Conservation (phyloP, 768 basidiomycete genomes). For the Xerocomellus dryophilus region DNA sequence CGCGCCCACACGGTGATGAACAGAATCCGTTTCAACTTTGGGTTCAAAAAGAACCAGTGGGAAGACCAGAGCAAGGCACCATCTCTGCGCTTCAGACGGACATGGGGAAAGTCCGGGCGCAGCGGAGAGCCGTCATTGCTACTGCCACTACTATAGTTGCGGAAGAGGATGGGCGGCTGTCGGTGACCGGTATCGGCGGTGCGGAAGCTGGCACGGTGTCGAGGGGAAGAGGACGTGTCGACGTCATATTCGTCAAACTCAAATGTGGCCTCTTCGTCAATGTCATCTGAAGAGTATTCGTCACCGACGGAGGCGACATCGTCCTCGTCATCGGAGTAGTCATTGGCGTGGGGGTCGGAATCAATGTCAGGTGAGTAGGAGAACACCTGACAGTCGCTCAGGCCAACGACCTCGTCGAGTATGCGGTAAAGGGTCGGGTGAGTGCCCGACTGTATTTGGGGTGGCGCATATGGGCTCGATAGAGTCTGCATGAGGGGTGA, state of each 20-base stretch:
- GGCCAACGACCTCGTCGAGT: constrained; percentile 85
- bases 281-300: constrained; percentile 66
- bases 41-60: constrained; percentile 96
- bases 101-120: constrained; percentile 41
- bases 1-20: constrained; percentile 93
- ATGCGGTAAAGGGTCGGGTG: constrained; percentile 86
- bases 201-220: constrained; percentile 10
- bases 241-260: constrained; percentile 80
- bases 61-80: constrained; percentile 93
- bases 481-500: constrained; percentile 60
- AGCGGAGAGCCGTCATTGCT: constrained; percentile 33
- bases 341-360: constrained; percentile 88
- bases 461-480: constrained; percentile 64
- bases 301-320: constrained; percentile 64
- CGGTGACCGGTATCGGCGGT: constrained; percentile 1
- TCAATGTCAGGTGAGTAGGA: constrained; percentile 92
- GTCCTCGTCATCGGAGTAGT: constrained; percentile 77
- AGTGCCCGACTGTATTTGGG: constrained; percentile 74
- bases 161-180: constrained; percentile 14
- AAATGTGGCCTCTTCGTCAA: constrained; percentile 72
- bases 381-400: constrained; percentile 93
- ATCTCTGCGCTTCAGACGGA: constrained; percentile 52
- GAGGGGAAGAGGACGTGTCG: constrained; percentile 43
- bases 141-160: constrained; percentile 36
- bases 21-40: constrained; percentile 86